Evolutionary conservation across 495 filamentous ascomycete species (phyloP), one percentile per base, ranked within the genome.

Genomic region (Schizothecium vesticola): DNA sequence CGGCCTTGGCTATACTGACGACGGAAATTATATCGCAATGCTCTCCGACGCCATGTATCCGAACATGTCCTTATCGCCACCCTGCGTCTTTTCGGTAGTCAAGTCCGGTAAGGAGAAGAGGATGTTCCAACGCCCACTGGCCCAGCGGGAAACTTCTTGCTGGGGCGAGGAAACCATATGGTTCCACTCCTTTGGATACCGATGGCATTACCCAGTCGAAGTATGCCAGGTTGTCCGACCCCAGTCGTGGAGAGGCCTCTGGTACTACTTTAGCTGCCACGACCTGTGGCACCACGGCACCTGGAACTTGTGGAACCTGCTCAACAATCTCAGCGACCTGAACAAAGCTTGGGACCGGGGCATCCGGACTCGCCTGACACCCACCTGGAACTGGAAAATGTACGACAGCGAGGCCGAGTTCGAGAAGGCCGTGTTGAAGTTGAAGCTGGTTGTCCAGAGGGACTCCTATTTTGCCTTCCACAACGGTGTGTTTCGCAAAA

Each of bases 211-310:
- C 63, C 79, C 76, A 9, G 66, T 72, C 23, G 65, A 70, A 10
- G 80, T 77, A 43, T 73, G 71, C 65, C 66, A 63, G 56, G 73
- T 83, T 31, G 72, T 56, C 13, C 36, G 65, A 0, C 70, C 70
- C 1, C 25, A 31, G 0, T 28, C 19, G 16, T 83, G 71, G 66
- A 68, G 73, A 60, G 73, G 83, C 23, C 64, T 88, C 16, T 80
- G 84, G 67, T 61, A 80, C n/a, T 87, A 83, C 62, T 88, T 84
- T 65, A 86, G 88, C 69, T 71, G 75, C 3, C 66, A 76, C 56
- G 86, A 88, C 63, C 80, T 87, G 26, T 83, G 80, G 62, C 16
- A 75, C 28, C 66, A 81, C 19, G 80, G 83, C 6, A 74, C 79
- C 0, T 67, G 68, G 23, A 88, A 88, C 65, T 77, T 87, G 31